Percentiles rank a stretch among this genome's conserved stretches.
Conservation (phyloP, 2,329 filamentous ascomycete species). For the Cryphonectria parasitica region DNA sequence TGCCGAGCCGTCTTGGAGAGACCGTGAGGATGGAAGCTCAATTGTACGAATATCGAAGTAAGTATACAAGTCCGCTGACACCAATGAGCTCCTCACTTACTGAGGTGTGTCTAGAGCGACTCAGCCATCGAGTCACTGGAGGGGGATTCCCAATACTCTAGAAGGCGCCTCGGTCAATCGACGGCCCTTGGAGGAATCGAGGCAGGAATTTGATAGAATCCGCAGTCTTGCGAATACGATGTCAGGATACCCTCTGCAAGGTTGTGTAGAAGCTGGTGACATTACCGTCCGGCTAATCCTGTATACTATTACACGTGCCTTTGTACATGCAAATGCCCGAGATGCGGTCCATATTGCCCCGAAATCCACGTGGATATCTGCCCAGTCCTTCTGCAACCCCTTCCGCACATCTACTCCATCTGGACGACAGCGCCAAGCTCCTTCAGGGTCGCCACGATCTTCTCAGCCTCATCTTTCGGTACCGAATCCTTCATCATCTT, state of each 20-base stretch:
- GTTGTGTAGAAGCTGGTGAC: constrained; percentile 17
- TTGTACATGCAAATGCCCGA: constrained; percentile 35
- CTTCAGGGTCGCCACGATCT: constrained; percentile 94
- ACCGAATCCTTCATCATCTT: constrained; percentile 99
- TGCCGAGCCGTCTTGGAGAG: neutral
- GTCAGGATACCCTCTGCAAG: neutral
- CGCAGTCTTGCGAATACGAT: neutral
- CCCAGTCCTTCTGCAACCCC: constrained; percentile 7
- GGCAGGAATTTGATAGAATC: neutral
- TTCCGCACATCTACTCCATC: constrained; percentile 73
- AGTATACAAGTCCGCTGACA: neutral
- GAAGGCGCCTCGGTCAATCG: neutral
- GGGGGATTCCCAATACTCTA: neutral
- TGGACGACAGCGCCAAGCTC: constrained; percentile 83
- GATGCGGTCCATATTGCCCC: constrained; percentile 10
- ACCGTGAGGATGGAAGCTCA: neutral
- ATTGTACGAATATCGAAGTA: neutral
- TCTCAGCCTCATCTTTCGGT: constrained; percentile 98
- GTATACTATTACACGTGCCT: constrained; percentile 41
- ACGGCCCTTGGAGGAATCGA: neutral
- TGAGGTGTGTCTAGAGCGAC: neutral
- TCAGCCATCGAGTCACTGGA: neutral
- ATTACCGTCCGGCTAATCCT: constrained; percentile 32
- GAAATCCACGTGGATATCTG: constrained; percentile 18
- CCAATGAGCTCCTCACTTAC: constrained; percentile 1